Percentiles rank a stretch among this genome's conserved stretches.
phyloP scores from a whole-genome alignment of 495 filamentous ascomycete genomes.

The Penicillium arizonense region DNA sequence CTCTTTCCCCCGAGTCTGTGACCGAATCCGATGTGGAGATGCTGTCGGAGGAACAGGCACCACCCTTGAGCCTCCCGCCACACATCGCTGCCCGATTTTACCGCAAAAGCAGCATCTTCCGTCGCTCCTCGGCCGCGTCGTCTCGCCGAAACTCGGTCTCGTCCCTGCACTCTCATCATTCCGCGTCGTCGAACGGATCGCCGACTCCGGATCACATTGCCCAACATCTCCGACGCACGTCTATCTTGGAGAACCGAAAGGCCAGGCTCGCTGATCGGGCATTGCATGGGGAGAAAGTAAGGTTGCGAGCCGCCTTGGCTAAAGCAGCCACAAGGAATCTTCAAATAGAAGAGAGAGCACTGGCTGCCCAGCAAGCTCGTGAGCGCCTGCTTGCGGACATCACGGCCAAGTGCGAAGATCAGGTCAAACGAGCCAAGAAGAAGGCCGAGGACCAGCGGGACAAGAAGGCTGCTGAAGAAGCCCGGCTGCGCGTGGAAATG shows the following conservation, averaged over 20 bases:
- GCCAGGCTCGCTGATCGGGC: slow-evolving; percentile 90
- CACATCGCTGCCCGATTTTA: slow-evolving; percentile 87
- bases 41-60: slow-evolving; percentile 42
- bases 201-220: slow-evolving; percentile 80
- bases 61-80: slow-evolving; percentile 64
- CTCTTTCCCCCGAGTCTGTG: slow-evolving; percentile 27
- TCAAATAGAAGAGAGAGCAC: slow-evolving; percentile 72
- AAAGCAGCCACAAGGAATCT: slow-evolving; percentile 70
- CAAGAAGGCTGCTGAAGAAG: slow-evolving; percentile 82
- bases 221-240: slow-evolving; percentile 85
- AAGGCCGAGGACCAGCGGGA: slow-evolving; percentile 90
- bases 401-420: slow-evolving; percentile 88
- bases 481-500: slow-evolving; percentile 72
- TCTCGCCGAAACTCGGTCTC: slow-evolving; percentile 89
- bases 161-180: slow-evolving; percentile 75
- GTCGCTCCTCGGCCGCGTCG: slow-evolving; percentile 81
- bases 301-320: slow-evolving; percentile 78
- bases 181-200: slow-evolving; percentile 60
- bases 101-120: slow-evolving; percentile 63
- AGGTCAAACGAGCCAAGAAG: slow-evolving; percentile 90
- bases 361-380: slow-evolving; percentile 87
- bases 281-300: slow-evolving; percentile 95
- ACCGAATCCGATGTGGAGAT: slow-evolving; percentile 43
- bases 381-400: slow-evolving; percentile 93
- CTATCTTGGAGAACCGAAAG: slow-evolving; percentile 90